These are phyloP conservation scores for Botrytis elliptica DNA, from an alignment of 2,329 filamentous ascomycete genomes.

Conservation along the genomic window DNA sequence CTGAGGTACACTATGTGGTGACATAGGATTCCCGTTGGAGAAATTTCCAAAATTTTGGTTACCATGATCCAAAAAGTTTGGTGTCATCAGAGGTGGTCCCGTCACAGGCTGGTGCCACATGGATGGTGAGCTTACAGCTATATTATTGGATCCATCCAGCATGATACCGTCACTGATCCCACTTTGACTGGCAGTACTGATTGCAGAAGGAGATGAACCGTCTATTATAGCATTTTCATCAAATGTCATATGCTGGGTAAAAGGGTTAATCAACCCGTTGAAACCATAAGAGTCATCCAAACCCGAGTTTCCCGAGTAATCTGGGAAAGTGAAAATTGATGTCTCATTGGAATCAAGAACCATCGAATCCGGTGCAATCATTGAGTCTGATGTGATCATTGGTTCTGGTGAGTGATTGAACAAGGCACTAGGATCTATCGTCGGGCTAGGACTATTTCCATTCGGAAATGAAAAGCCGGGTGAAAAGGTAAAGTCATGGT, in stretches of 20 bases:
- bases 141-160: slow-evolving; percentile 75
- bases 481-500: slow-evolving; percentile 72
- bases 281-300: slow-evolving; percentile 81
- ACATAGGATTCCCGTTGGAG: slow-evolving; percentile 68
- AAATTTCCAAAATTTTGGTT: slow-evolving; percentile 75
- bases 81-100: slow-evolving; percentile 63
- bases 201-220: slow-evolving; percentile 90
- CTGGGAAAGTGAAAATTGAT: slow-evolving; percentile 56
- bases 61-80: slow-evolving; percentile 70
- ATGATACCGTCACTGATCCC: slow-evolving; percentile 81
- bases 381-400: slow-evolving; percentile 30
- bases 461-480: slow-evolving; percentile 43
- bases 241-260: slow-evolving; percentile 68
- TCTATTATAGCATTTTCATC: slow-evolving; percentile 82
- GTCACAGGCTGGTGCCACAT: slow-evolving; percentile 72
- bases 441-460: slow-evolving; percentile 58
- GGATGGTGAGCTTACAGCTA: slow-evolving; percentile 52
- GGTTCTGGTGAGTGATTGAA: slow-evolving; percentile 76
- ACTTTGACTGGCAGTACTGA: slow-evolving; percentile 91
- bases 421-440: slow-evolving; percentile 70
- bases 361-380: slow-evolving; percentile 58
- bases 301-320: slow-evolving; percentile 56
- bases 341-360: slow-evolving; percentile 61
- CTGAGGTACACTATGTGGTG: slow-evolving; percentile 48
- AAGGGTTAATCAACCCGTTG: slow-evolving; percentile 60